Conservation (phyloP, 179 eudicot genomes). For the Beta macrorhiza region DNA sequence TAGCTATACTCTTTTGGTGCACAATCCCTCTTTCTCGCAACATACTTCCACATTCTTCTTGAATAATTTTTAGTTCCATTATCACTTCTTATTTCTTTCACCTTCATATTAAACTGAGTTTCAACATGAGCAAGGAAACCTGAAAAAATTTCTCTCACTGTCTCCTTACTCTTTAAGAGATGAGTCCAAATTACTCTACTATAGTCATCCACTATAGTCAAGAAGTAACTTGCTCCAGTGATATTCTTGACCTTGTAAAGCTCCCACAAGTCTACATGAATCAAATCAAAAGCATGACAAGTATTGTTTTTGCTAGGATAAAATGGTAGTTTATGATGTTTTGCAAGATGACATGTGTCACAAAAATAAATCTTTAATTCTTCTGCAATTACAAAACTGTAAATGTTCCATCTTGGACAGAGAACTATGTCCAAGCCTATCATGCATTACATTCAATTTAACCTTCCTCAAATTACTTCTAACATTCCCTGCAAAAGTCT, state of each 20-base stretch:
- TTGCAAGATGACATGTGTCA: background rate
- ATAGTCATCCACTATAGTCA: conserved; percentile 9
- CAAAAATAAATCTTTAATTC: background rate
- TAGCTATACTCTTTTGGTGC: background rate
- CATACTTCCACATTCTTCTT: accelerated
- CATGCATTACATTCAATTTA: background rate
- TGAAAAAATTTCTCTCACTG: background rate
- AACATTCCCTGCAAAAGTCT: too few species aligned
- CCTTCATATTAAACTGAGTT: background rate
- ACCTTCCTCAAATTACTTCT: too few species aligned
- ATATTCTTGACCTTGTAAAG: too few species aligned
- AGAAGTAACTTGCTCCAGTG: background rate
- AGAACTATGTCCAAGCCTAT: background rate
- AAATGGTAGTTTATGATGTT: background rate
- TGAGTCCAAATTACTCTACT: background rate
- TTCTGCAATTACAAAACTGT: too few species aligned
- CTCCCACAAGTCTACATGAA: background rate
- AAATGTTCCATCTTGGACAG: background rate
- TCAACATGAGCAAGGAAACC: background rate
- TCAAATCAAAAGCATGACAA: background rate
- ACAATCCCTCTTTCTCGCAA: background rate
- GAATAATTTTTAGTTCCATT: background rate
- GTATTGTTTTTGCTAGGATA: background rate
- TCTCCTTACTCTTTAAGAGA: background rate
- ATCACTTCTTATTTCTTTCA: background rate